Conservation (phyloP, 2,329 filamentous ascomycete genomes). For the Diplodia mutila region DNA sequence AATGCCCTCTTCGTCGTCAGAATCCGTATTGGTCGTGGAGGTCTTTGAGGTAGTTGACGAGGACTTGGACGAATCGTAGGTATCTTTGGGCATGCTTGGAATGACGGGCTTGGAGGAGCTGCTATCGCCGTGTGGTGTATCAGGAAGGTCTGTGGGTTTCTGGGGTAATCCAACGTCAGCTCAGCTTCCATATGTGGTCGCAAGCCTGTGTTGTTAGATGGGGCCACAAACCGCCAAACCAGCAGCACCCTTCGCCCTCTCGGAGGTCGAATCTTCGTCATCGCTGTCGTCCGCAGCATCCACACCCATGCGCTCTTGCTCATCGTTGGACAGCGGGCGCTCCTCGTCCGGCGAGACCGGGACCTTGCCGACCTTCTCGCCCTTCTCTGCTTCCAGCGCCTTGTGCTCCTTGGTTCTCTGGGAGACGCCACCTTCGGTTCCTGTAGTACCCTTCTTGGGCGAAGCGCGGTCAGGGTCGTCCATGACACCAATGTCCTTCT, state of each 20-base stretch:
- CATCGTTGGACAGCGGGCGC: conserved; percentile 78
- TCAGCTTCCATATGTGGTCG: background rate
- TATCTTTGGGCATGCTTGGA: conserved; percentile 63
- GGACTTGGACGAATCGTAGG: conserved; percentile 49
- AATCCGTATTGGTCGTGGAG: conserved; percentile 26
- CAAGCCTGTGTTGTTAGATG: background rate
- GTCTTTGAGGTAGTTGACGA: conserved; percentile 30
- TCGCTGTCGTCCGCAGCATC: conserved; percentile 49
- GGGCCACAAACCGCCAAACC: conserved; percentile 59
- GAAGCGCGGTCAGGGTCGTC: conserved; percentile 77
- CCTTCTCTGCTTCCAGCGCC: conserved; percentile 67
- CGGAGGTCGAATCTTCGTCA: conserved; percentile 27
- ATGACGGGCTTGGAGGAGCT: conserved; percentile 69
- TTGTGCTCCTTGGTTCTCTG: conserved; percentile 81
- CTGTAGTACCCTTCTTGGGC: conserved; percentile 83
- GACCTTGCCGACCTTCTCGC: conserved; percentile 70
- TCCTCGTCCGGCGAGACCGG: conserved; percentile 85
- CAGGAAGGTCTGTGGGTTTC: conserved; percentile 82
- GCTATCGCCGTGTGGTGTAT: conserved; percentile 67
- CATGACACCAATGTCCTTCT: conserved; percentile 79
- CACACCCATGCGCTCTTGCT: conserved; percentile 67
- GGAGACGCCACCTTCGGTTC: conserved; percentile 86
- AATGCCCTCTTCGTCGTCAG: conserved; percentile 57
- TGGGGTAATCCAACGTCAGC: conserved; percentile 40
- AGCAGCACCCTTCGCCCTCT: conserved; percentile 42